Conservation (phyloP, 2,329 filamentous ascomycete genomes). For the Xylaria sp. region DNA sequence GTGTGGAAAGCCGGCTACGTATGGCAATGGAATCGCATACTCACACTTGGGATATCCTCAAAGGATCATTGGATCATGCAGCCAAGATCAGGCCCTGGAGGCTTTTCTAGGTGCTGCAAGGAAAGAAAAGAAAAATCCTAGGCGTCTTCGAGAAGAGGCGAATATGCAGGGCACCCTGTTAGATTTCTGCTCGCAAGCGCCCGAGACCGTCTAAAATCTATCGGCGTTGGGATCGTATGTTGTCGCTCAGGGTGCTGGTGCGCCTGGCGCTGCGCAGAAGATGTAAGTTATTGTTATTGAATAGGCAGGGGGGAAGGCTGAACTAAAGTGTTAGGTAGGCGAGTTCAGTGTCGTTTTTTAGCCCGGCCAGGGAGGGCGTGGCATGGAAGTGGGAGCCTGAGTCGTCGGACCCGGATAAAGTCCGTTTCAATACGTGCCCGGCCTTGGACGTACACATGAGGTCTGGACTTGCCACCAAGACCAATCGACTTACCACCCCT, state of each 20-base stretch:
- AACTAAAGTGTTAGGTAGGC: constrained; percentile 8
- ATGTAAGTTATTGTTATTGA: constrained; percentile 1
- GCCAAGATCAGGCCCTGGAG: not conserved
- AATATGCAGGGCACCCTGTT: not conserved
- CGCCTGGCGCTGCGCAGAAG: not conserved
- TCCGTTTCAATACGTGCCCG: constrained; percentile 16
- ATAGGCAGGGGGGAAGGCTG: constrained; percentile 13
- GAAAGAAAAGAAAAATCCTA: not conserved
- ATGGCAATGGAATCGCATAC: not conserved
- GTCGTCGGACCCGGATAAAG: constrained; percentile 17
- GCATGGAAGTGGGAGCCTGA: constrained; percentile 1
- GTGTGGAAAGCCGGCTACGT: not conserved
- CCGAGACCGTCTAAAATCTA: not conserved
- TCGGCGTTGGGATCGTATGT: not conserved
- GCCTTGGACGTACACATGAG: no score
- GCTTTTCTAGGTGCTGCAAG: not conserved
- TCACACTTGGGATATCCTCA: constrained; percentile 4
- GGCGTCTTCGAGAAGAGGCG: not conserved
- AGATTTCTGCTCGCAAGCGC: not conserved
- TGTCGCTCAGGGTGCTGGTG: not conserved
- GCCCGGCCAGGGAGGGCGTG: constrained; percentile 1
- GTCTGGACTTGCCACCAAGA: no score
- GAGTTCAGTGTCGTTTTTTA: constrained; percentile 17
- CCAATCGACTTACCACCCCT: no score
- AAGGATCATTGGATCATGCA: not conserved